Percentiles rank a stretch among this genome's conserved stretches.
Conservation (phyloP, 192 early-diverging fungal species). For the Gamsiella multidivaricata region DNA sequence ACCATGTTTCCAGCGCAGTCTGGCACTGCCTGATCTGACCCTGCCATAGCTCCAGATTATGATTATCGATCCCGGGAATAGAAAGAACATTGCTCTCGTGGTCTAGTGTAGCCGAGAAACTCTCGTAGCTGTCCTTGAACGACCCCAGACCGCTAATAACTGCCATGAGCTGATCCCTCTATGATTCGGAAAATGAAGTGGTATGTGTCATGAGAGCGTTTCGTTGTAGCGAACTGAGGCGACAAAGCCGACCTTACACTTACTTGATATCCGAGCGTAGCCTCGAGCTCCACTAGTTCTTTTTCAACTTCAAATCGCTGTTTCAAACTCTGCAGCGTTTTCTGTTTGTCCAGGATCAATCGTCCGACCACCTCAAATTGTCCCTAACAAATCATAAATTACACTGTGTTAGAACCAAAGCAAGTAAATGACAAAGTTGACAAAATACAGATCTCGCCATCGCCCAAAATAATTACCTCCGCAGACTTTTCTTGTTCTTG, state of each 20-base stretch:
- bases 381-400: no score
- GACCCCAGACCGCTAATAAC: slow-evolving; percentile 5
- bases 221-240: neutral
- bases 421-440: neutral
- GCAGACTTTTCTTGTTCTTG: slow-evolving; percentile 20
- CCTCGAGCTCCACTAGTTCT: slow-evolving; percentile 23
- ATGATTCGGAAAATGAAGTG: neutral
- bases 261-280: slow-evolving; percentile 23
- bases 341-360: slow-evolving; percentile 16
- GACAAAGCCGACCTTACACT: neutral
- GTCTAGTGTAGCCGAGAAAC: slow-evolving; percentile 7
- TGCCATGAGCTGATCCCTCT: slow-evolving; percentile 27
- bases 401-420: neutral
- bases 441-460: neutral
- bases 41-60: slow-evolving; percentile 16
- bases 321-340: neutral
- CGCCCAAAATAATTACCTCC: slow-evolving; percentile 13
- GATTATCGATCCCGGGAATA: slow-evolving; percentile 14
- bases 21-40: slow-evolving; percentile 21
- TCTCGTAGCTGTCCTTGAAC: slow-evolving; percentile 8
- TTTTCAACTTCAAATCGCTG: slow-evolving; percentile 28
- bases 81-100: slow-evolving; percentile 1
- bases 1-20: neutral
- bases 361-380: slow-evolving; percentile 17
- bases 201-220: no score